Percentiles rank a stretch among this genome's conserved stretches.
These are phyloP conservation scores for Canavalia gladiata DNA, from an alignment of 306 rosid genomes.

Conservation along the genomic window DNA sequence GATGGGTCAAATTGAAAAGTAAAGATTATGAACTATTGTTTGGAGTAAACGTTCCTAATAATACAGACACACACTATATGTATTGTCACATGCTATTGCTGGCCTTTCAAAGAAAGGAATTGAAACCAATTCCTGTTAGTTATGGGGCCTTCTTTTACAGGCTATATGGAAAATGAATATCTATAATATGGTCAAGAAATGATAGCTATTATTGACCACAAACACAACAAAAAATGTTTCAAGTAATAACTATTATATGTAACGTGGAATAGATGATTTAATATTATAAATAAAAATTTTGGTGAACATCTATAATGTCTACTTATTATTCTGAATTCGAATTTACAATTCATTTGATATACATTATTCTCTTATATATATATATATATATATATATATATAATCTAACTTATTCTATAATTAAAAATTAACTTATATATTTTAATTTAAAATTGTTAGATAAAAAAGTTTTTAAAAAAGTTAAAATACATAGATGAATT, in stretches of 20 bases:
- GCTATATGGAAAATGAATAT: background rate
- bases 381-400: too few species aligned
- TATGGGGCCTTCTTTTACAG: background rate
- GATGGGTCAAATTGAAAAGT: constrained; percentile 18
- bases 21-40: background rate
- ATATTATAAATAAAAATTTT: too few species aligned
- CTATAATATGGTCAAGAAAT: constrained; percentile 1
- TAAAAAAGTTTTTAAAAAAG: too few species aligned
- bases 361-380: too few species aligned
- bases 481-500: too few species aligned
- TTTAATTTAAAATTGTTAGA: too few species aligned
- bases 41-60: constrained; percentile 32
- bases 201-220: background rate
- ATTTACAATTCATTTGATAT: too few species aligned
- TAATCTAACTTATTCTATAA: too few species aligned
- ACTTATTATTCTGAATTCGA: too few species aligned
- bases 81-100: background rate
- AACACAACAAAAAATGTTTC: too few species aligned
- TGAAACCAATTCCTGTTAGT: background rate
- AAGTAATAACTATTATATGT: background rate
- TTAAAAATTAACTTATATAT: too few species aligned
- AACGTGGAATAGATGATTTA: constrained; percentile 7
- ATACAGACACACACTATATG: background rate
- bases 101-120: constrained; percentile 20
- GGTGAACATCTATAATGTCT: too few species aligned